Conservation (phyloP, 192 early-diverging fungal genomes). For the Backusella tarrabulga region DNA sequence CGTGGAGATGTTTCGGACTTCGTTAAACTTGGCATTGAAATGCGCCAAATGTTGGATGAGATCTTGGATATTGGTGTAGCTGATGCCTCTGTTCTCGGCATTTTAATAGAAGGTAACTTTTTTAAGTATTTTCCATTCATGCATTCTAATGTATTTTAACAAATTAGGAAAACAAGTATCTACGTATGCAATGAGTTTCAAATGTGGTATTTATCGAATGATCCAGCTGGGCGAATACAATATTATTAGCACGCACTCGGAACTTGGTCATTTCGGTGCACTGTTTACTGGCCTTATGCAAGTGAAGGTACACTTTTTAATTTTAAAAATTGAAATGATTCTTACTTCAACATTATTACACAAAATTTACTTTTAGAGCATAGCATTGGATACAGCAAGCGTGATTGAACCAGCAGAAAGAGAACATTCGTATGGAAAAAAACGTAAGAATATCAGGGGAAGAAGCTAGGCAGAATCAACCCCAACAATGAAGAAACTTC, state of each 20-base stretch:
- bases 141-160: background rate
- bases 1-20: background rate
- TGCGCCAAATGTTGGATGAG: background rate
- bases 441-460: background rate
- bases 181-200: background rate
- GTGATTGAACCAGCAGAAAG: background rate
- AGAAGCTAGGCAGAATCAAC: background rate
- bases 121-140: background rate
- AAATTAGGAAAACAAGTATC: background rate
- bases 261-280: background rate
- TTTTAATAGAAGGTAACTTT: background rate
- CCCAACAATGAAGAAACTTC: background rate
- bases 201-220: background rate
- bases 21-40: background rate
- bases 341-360: background rate
- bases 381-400: background rate
- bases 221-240: background rate
- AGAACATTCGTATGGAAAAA: background rate
- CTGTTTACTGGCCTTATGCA: background rate
- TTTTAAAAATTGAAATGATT: background rate
- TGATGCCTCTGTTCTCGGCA: background rate
- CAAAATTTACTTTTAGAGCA: background rate
- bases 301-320: conserved; percentile 8
- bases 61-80: background rate
- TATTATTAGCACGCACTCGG: background rate